Percentiles rank a stretch among this genome's conserved stretches.
These are phyloP conservation scores for Arthrobotrys megalospora DNA, from an alignment of 2,329 filamentous ascomycete genomes.

Conservation along the genomic window DNA sequence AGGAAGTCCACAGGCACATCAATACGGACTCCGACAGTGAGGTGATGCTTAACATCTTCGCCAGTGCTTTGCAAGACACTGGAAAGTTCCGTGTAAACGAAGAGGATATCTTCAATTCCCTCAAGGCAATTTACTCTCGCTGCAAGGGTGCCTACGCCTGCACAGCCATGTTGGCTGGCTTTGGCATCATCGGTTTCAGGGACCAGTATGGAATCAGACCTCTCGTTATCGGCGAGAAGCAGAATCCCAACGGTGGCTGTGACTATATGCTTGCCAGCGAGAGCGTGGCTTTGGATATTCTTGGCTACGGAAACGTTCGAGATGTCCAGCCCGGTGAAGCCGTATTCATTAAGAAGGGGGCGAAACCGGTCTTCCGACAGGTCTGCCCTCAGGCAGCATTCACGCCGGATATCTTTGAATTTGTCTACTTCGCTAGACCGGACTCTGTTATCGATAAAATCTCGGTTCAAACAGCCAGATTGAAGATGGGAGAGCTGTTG, in stretches of 20 bases:
- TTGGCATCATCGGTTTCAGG: slow-evolving; percentile 83
- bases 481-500: slow-evolving; percentile 88
- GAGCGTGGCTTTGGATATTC: slow-evolving; percentile 84
- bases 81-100: slow-evolving; percentile 85
- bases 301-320: slow-evolving; percentile 81
- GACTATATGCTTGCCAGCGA: slow-evolving; percentile 96
- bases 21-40: slow-evolving; percentile 93
- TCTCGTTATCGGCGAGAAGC: slow-evolving; percentile 81
- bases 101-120: slow-evolving; percentile 81
- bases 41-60: slow-evolving; percentile 89
- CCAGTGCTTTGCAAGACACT: slow-evolving; percentile 83
- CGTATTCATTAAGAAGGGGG: slow-evolving; percentile 82
- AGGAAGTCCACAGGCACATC: slow-evolving; percentile 85
- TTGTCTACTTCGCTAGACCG: slow-evolving; percentile 87
- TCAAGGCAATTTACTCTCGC: slow-evolving; percentile 79
- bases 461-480: slow-evolving; percentile 84
- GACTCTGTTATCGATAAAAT: slow-evolving; percentile 90
- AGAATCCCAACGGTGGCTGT: slow-evolving; percentile 76
- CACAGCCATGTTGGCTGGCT: slow-evolving; percentile 86
- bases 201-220: slow-evolving; percentile 87
- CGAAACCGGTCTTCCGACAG: slow-evolving; percentile 80
- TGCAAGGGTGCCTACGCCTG: slow-evolving; percentile 85
- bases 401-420: slow-evolving; percentile 88
- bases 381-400: slow-evolving; percentile 79
- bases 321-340: slow-evolving; percentile 88